A percentile compares a stretch with the other conserved stretches of the same genome.
phyloP scores from a whole-genome alignment of 495 filamentous ascomycete species.

The Xylaria longipes region DNA sequence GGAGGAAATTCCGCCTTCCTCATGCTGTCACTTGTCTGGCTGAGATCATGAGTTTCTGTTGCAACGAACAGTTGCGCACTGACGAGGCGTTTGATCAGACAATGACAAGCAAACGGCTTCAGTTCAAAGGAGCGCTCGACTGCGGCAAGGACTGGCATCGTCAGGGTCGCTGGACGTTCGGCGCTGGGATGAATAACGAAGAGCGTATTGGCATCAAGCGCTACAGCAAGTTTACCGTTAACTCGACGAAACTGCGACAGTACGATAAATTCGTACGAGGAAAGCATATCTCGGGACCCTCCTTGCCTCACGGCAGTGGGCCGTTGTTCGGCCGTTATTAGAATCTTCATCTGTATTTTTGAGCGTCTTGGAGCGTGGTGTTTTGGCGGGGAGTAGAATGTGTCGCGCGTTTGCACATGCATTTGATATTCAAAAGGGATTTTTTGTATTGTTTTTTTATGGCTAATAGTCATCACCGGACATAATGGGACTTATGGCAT shows the following conservation, averaged over 20 bases:
- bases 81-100: slow-evolving; percentile 65
- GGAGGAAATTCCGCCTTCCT: slow-evolving; percentile 65
- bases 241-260: slow-evolving; percentile 31
- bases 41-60: slow-evolving; percentile 78
- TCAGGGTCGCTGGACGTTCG: slow-evolving; percentile 48
- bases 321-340: slow-evolving; percentile 32
- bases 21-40: slow-evolving; percentile 73
- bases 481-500: slow-evolving; percentile 10
- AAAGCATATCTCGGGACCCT: slow-evolving; percentile 35
- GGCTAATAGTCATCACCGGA: background rate
- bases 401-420: background rate
- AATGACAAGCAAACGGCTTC: slow-evolving; percentile 34
- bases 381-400: background rate
- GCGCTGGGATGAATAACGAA: slow-evolving; percentile 37
- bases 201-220: slow-evolving; percentile 46
- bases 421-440: background rate
- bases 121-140: slow-evolving; percentile 45
- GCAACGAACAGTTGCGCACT: slow-evolving; percentile 68
- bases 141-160: slow-evolving; percentile 39
- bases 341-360: background rate
- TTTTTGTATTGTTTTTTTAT: background rate
- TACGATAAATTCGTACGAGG: slow-evolving; percentile 34
- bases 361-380: background rate
- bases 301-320: slow-evolving; percentile 32
- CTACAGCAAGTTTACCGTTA: slow-evolving; percentile 49